These are phyloP conservation scores for Chaetothyriales sp. DNA, from an alignment of 2,329 filamentous ascomycete species.

Conservation along the genomic window DNA sequence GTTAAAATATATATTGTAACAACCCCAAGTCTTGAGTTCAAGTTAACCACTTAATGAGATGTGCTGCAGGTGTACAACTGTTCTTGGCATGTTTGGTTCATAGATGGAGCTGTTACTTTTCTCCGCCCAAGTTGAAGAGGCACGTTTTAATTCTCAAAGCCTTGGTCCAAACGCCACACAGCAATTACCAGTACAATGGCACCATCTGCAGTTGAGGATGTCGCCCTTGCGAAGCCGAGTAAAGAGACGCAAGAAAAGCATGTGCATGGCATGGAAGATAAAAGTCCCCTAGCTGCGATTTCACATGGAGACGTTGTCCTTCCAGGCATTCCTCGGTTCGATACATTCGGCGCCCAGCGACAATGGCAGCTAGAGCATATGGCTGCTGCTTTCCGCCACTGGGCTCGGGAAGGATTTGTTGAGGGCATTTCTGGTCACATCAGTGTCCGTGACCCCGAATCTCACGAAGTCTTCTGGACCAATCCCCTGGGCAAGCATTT, in stretches of 20 bases:
- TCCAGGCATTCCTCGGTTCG: slow-evolving; percentile 38
- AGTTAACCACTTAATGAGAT: too few relatives aligned
- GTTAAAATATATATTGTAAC: too few relatives aligned
- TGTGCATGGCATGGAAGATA: slow-evolving; percentile 17
- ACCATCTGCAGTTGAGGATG: slow-evolving; percentile 12
- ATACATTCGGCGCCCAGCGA: slow-evolving; percentile 40
- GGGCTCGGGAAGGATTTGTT: slow-evolving; percentile 48
- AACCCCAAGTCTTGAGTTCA: too few relatives aligned
- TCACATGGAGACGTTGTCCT: slow-evolving; percentile 17
- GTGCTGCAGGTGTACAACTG: too few relatives aligned
- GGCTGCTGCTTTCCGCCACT: slow-evolving; percentile 54
- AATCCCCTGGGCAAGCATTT: slow-evolving; percentile 52
- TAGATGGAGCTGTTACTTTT: too few relatives aligned
- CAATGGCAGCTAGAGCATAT: slow-evolving; percentile 52
- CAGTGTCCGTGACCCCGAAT: slow-evolving; percentile 49
- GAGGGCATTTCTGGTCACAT: slow-evolving; percentile 59
- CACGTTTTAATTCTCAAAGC: not conserved
- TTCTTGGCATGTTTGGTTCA: too few relatives aligned
- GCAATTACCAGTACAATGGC: slow-evolving; percentile 6
- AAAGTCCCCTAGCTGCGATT: slow-evolving; percentile 16
- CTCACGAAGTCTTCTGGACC: slow-evolving; percentile 51
- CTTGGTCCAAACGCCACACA: not conserved
- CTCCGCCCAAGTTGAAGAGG: slow-evolving; percentile 1
- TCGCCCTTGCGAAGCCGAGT: slow-evolving; percentile 5
- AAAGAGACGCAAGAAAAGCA: slow-evolving; percentile 8